Conservation (phyloP, 1,284 basidiomycete species). For the Tilletia horrida region DNA sequence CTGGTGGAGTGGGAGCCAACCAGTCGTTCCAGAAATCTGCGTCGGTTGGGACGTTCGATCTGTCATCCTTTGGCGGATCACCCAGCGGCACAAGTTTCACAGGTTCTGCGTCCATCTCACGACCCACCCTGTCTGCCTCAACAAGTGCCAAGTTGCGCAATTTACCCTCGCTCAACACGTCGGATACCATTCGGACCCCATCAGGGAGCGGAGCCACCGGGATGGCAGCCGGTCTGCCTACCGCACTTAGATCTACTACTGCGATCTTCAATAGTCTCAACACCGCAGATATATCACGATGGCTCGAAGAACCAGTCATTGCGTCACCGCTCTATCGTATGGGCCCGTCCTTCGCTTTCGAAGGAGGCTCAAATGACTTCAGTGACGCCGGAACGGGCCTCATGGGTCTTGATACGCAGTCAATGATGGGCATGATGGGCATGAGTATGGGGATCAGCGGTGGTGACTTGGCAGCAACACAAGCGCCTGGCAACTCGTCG, state of each 20-base stretch:
- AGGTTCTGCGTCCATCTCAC: not conserved
- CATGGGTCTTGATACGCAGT: slow-evolving; percentile 1
- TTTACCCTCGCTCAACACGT: slow-evolving; percentile 16
- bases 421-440: not conserved
- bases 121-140: not conserved
- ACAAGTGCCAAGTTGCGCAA: slow-evolving; percentile 9
- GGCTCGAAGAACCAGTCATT: slow-evolving; percentile 52
- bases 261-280: slow-evolving; percentile 16
- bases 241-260: not conserved
- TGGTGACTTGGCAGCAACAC: not conserved
- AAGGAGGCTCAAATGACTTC: slow-evolving; percentile 29
- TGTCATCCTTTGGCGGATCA: slow-evolving; percentile 6
- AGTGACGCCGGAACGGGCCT: not conserved
- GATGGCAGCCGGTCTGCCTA: not conserved
- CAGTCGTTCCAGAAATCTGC: slow-evolving; percentile 4
- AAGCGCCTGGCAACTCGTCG: not conserved
- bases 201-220: not conserved
- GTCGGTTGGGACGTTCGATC: slow-evolving; percentile 11
- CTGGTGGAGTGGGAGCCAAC: not conserved
- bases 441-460: not conserved
- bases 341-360: slow-evolving; percentile 39
- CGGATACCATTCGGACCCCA: not conserved
- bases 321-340: slow-evolving; percentile 50
- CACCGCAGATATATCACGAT: slow-evolving; percentile 43
- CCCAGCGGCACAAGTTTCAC: not conserved